Conservation (phyloP, 768 basidiomycete genomes). For the Lactarius akahatsu region DNA sequence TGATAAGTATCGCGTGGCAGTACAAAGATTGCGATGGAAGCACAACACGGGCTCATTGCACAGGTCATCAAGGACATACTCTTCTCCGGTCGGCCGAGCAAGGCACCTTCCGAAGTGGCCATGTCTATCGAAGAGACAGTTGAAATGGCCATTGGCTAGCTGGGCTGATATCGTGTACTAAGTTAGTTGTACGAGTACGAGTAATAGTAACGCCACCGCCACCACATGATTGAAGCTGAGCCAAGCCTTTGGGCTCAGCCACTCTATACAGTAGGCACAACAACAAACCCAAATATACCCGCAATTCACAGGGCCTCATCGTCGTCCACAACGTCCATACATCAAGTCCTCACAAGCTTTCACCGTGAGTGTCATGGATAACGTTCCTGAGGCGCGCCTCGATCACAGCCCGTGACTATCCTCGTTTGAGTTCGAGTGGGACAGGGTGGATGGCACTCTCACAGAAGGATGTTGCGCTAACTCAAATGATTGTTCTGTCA, state of each 20-base stretch:
- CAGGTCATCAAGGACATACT: conserved; percentile 93
- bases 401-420: not conserved
- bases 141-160: conserved; percentile 24
- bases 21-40: conserved; percentile 85
- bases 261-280: conserved; percentile 3
- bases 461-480: conserved; percentile 20
- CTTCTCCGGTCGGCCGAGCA: conserved; percentile 59
- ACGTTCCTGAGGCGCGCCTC: not conserved
- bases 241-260: conserved; percentile 16
- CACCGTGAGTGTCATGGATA: conserved; percentile 35
- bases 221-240: conserved; percentile 6
- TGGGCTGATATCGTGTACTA: not conserved
- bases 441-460: conserved; percentile 14
- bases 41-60: conserved; percentile 90
- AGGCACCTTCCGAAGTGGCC: conserved; percentile 13
- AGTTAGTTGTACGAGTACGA: conserved; percentile 7
- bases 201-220: conserved; percentile 20
- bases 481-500: conserved; percentile 30
- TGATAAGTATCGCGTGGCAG: conserved; percentile 41
- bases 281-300: conserved; percentile 25
- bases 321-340: conserved; percentile 35
- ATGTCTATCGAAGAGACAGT: conserved; percentile 22
- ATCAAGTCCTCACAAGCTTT: conserved; percentile 19
- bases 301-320: conserved; percentile 27
- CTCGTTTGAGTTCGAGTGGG: not conserved